Evolutionary conservation across 768 basidiomycete species (phyloP), one percentile per base, ranked within the genome.

Genomic region (Termitomyces sp.): DNA sequence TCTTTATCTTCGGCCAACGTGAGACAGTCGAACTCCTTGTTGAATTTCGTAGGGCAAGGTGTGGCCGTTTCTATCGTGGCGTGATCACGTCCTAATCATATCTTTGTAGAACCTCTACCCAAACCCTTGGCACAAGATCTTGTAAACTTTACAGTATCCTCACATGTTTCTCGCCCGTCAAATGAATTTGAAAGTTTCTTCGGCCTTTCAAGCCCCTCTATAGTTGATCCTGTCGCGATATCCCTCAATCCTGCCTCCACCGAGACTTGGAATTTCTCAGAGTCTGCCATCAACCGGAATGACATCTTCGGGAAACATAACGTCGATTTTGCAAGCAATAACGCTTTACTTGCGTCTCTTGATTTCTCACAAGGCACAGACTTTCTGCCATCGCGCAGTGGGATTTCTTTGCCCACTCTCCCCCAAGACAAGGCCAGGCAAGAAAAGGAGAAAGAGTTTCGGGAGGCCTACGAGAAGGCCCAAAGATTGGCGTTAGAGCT

Each of bases 381-480:
- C 20, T 49, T 45, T 24, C 18, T 49, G n/a, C 13, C 43, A 5
- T 50, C 50, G 13, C 10, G 27, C 0, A 16, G 20, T 18, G 2
- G 24, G 4, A 43, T 47, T 22, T 54, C 26, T 40, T 5, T 42
- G 2, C 20, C 43, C 13, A 27, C 42, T 18, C 12, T 34, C 13
- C 27, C 36, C 10, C 57, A 54, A 33, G 44, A 48, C 20, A 58
- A 58, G 44, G 65, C 64, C 9, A 64, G 71, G 7, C 66, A 72
- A 34, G 67, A 67, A 27, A 69, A 75, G 55, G 62, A 72, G 39
- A 68, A 71, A 34, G 65, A 71, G 55, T 64, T 73, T 27, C 61
- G 66, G 18, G 64, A 61, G 26, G 69, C 77, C 66, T 71, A 73
- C 57, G 72, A 75, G 34, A 71, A 64, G 6, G 65, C 72, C 5